Conservation (phyloP, 2,329 filamentous ascomycete genomes). For the Aspergillus sp. region DNA sequence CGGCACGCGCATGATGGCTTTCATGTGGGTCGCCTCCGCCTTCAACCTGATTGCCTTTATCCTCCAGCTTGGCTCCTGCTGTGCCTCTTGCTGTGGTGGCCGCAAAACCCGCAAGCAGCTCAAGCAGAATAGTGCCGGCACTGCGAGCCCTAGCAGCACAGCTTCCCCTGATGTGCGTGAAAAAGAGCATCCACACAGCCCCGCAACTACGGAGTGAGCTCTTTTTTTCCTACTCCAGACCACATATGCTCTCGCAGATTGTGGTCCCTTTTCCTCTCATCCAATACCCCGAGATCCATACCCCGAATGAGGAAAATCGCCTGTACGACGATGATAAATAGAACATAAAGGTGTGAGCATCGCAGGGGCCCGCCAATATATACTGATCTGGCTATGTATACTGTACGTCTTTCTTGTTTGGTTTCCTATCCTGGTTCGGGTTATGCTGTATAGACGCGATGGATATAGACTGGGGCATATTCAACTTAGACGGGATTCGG, state of each 20-base stretch:
- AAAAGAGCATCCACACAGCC: conserved; percentile 16
- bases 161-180: conserved; percentile 13
- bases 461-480: conserved; percentile 1
- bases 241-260: not conserved
- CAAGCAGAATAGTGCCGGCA: conserved; percentile 16
- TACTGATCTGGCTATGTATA: conserved; percentile 7
- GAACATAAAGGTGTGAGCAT: conserved; percentile 2
- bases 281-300: not conserved
- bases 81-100: conserved; percentile 58
- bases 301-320: not conserved
- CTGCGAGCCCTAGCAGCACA: conserved; percentile 11
- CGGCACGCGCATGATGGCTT: conserved; percentile 74
- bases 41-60: conserved; percentile 69
- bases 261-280: not conserved
- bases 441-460: not conserved
- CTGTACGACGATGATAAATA: not conserved
- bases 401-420: not conserved
- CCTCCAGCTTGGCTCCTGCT: conserved; percentile 74
- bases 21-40: conserved; percentile 82
- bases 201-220: conserved; percentile 1
- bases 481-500: not conserved
- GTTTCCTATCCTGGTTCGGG: not conserved
- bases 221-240: not conserved
- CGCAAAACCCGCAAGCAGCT: conserved; percentile 40
- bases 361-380: conserved; percentile 3